Conservation (phyloP, 257 asterid species). For the Jacaranda copaia region DNA sequence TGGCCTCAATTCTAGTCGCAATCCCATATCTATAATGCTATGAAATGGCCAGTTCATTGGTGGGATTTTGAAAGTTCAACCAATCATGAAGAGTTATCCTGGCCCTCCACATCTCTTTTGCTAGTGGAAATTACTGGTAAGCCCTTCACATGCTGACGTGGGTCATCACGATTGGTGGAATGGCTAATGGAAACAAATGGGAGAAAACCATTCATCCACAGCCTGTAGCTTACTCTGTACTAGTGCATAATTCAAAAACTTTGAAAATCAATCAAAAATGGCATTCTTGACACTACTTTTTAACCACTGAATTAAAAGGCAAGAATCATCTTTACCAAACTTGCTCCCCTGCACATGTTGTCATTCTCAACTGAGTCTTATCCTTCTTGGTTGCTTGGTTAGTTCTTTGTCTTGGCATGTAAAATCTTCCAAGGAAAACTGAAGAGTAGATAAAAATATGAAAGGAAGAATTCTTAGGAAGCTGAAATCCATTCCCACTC, state of each 20-base stretch:
- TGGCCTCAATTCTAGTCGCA: neutral
- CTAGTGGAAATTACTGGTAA: constrained; percentile 1
- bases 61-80: too few relatives aligned
- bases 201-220: constrained; percentile 18
- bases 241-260: neutral
- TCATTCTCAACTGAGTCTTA: constrained; percentile 33
- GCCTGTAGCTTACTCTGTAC: neutral
- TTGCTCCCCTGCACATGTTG: constrained; percentile 25
- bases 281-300: constrained; percentile 37
- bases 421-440: neutral
- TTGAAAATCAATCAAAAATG: neutral
- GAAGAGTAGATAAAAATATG: constrained; percentile 46
- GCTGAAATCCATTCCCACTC: constrained; percentile 52
- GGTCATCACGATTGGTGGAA: constrained; percentile 24
- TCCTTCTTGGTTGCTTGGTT: constrained; percentile 16
- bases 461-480: constrained; percentile 57
- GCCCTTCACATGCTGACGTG: constrained; percentile 30
- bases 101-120: neutral
- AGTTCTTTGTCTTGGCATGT: constrained; percentile 12
- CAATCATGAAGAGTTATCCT: too few relatives aligned
- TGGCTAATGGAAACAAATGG: neutral
- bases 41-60: neutral
- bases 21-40: constrained; percentile 12
- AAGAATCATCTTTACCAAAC: constrained; percentile 7
- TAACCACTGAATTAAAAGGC: constrained; percentile 33